Base-by-base conservation (phyloP, 768 basidiomycete genomes). In the Hydnomerulius pinastri region DNA sequence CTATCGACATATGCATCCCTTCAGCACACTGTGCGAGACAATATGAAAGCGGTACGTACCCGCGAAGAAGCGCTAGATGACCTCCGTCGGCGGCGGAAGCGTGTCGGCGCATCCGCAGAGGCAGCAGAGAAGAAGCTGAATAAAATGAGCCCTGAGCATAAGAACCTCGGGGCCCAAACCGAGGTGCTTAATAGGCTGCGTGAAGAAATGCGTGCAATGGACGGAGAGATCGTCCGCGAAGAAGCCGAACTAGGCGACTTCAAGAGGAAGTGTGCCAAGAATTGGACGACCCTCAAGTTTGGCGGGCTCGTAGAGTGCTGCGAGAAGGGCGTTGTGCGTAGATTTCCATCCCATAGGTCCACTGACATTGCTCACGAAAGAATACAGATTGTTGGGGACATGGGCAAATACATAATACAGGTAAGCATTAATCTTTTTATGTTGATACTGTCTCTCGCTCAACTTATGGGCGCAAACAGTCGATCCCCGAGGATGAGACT, bases 141-240 rank as follows among this genome's bases (percentile, higher is more conserved):
- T 69, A 96, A 87, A 73, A 95, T 97, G 93, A 80, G 79, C 55
- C 78, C 88, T 0, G 91, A 94, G 67, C 83, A 95, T 73, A 98
- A 96, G 76, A 88, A 89, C 57, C 71, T 92, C 29, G 70, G 72
- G 2, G 58, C 73, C 47, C 94, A 96, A 67, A 87, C 85, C 2
- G 90, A 92, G 21, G 66, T 75, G 2, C 70, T 97, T 39, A 85
- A 85, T 57, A 72, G 73, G 12, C 70, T 95, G 24, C 79, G 86
- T 45, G 85, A 86, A 13, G 87, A 95, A 63, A 95, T 96, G 45
- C 74, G 84, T 2, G 59, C 66, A 6, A 76, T 95, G 69, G 94
- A 97, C 60, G 78, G 83, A 3, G 87, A 93, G 17, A 95, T 98
- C 48, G 72, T 93, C 73, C 78, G 73, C 1, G 90, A 92, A 56